phyloP scores from a whole-genome alignment of 2,329 filamentous ascomycete species.

The Sporothrix protearum region DNA sequence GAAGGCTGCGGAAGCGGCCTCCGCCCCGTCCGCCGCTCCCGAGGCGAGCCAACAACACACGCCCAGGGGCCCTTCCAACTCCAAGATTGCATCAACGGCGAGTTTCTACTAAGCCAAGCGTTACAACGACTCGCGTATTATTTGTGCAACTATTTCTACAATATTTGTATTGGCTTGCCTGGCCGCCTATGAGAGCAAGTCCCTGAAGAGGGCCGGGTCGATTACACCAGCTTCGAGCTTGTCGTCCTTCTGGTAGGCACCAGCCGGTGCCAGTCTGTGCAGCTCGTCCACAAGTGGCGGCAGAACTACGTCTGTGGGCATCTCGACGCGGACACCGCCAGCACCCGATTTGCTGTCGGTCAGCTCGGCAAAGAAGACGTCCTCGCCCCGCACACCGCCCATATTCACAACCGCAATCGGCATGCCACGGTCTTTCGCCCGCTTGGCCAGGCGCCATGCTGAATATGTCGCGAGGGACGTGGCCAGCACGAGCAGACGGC shows the following conservation, averaged over 20 bases:
- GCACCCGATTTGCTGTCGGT: conserved; percentile 50
- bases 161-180: conserved; percentile 25
- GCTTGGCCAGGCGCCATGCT: conserved; percentile 83
- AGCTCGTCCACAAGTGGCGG: conserved; percentile 55
- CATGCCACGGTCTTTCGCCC: conserved; percentile 77
- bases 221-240: conserved; percentile 28
- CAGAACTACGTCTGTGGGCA: conserved; percentile 56
- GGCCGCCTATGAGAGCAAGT: conserved; percentile 52
- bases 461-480: conserved; percentile 94
- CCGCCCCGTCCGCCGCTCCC: conserved; percentile 10
- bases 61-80: neutral
- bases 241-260: neutral
- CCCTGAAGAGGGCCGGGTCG: conserved; percentile 48
- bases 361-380: conserved; percentile 62
- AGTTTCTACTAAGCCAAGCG: conserved; percentile 28
- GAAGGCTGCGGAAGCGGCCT: conserved; percentile 33
- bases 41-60: no score
- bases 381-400: conserved; percentile 76
- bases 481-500: conserved; percentile 73
- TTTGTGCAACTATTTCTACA: conserved; percentile 22
- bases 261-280: conserved; percentile 33
- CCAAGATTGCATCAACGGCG: conserved; percentile 23
- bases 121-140: conserved; percentile 19
- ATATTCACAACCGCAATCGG: conserved; percentile 85
- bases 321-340: conserved; percentile 54